These are phyloP conservation scores for Xylaria multiplex DNA, from an alignment of 2,329 filamentous ascomycete genomes.

Conservation along the genomic window DNA sequence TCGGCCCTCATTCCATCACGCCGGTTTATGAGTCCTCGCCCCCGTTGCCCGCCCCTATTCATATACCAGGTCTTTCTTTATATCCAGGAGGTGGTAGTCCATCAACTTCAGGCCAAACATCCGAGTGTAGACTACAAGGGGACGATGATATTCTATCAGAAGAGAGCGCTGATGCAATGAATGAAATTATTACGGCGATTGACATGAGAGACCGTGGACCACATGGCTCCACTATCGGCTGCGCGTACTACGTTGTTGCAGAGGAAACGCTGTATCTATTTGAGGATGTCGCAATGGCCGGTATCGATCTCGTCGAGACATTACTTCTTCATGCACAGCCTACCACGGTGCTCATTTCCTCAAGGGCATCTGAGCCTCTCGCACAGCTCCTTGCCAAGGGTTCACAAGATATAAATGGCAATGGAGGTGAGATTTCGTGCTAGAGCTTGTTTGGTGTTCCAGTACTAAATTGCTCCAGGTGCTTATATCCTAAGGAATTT, in stretches of 20 bases:
- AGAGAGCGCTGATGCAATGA: conserved; percentile 54
- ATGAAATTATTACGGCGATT: conserved; percentile 82
- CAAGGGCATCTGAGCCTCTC: conserved; percentile 57
- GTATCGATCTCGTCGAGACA: conserved; percentile 74
- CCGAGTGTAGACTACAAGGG: conserved; percentile 37
- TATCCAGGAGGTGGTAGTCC: conserved; percentile 38
- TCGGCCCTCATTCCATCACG: conserved; percentile 25
- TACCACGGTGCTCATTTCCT: conserved; percentile 64
- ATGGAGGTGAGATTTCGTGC: conserved; percentile 39
- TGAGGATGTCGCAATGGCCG: conserved; percentile 77
- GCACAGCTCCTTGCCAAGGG: conserved; percentile 50
- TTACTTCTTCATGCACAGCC: conserved; percentile 65
- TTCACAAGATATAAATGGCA: conserved; percentile 49
- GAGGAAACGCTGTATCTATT: conserved; percentile 79
- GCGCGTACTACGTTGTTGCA: conserved; percentile 80
- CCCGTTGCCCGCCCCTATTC: conserved; percentile 39
- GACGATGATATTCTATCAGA: conserved; percentile 32
- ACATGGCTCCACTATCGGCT: conserved; percentile 71
- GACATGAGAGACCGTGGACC: conserved; percentile 72
- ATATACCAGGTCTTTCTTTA: conserved; percentile 43
- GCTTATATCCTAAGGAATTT: conserved; percentile 70
- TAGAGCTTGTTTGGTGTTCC: neutral
- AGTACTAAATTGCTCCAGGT: conserved; percentile 43
- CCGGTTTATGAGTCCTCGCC: conserved; percentile 42
- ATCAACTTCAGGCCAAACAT: conserved; percentile 27